These are phyloP conservation scores for Pseudocercospora crystallina DNA, from an alignment of 2,329 filamentous ascomycete species.

Conservation along the genomic window DNA sequence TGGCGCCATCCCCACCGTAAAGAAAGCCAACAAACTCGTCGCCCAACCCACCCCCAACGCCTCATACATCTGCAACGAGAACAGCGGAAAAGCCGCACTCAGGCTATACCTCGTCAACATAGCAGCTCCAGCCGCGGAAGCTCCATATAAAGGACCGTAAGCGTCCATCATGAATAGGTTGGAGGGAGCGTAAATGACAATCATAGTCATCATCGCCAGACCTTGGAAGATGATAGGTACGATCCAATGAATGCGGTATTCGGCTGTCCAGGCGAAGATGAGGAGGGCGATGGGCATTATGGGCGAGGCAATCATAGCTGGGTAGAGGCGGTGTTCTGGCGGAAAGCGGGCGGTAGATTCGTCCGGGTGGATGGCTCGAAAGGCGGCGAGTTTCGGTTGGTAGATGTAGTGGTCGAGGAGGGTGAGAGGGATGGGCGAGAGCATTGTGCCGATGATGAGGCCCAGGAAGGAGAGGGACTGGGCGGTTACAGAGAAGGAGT, in stretches of 20 bases:
- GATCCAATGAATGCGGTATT: constrained; percentile 39
- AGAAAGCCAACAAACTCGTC: constrained; percentile 40
- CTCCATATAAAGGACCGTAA: constrained; percentile 41
- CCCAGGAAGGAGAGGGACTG: constrained; percentile 38
- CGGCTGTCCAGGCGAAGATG: constrained; percentile 37
- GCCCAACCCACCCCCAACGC: constrained; percentile 44
- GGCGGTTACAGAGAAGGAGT: constrained; percentile 28
- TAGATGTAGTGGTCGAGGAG: constrained; percentile 29
- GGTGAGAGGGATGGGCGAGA: constrained; percentile 29
- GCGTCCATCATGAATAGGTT: constrained; percentile 44
- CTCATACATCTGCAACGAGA: constrained; percentile 39
- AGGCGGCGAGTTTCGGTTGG: constrained; percentile 26
- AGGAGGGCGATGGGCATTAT: constrained; percentile 36
- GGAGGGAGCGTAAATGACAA: constrained; percentile 35
- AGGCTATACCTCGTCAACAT: constrained; percentile 36
- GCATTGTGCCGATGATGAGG: constrained; percentile 25
- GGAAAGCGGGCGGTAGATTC: constrained; percentile 17
- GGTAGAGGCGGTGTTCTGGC: constrained; percentile 36
- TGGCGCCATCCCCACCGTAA: constrained; percentile 33
- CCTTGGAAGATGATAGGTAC: constrained; percentile 36
- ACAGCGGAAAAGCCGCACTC: constrained; percentile 41
- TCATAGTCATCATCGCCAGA: constrained; percentile 24
- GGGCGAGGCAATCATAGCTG: constrained; percentile 35
- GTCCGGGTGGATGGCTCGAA: neutral
- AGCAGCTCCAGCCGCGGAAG: constrained; percentile 36